Evolutionary conservation across 306 rosid genomes (phyloP).

Genomic region (Lotus japonicus): DNA sequence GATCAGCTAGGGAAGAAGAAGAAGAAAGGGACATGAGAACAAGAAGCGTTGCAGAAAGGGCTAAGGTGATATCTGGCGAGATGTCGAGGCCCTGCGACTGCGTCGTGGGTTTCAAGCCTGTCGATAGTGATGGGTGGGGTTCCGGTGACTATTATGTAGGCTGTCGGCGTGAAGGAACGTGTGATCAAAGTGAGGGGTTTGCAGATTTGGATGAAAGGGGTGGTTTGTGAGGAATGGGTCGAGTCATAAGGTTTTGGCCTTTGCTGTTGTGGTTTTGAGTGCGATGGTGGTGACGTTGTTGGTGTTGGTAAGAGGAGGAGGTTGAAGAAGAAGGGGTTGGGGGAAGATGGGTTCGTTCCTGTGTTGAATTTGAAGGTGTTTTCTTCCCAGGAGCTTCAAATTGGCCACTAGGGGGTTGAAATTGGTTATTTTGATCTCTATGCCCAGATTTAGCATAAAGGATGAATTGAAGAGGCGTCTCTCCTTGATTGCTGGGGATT

Average conservation of each 20-base stretch:
- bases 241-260: conserved; percentile 32
- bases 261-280: conserved; percentile 32
- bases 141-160: conserved; percentile 46
- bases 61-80: too few relatives aligned
- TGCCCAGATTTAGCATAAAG: too few relatives aligned
- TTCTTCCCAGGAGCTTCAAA: conserved; percentile 68
- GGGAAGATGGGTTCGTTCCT: conserved; percentile 37
- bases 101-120: conserved; percentile 40
- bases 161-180: conserved; percentile 29
- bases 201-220: conserved; percentile 23
- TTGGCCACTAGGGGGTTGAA: conserved; percentile 58
- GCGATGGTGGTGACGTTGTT: conserved; percentile 23
- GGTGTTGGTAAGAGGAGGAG: conserved; percentile 36
- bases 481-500: too few relatives aligned
- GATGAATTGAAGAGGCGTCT: too few relatives aligned
- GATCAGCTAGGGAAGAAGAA: too few relatives aligned
- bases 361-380: conserved; percentile 53
- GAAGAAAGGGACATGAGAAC: too few relatives aligned
- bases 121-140: conserved; percentile 37
- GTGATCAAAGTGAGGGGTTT: conserved; percentile 34
- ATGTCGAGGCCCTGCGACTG: conserved; percentile 34
- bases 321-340: conserved; percentile 19
- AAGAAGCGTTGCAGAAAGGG: too few relatives aligned
- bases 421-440: too few relatives aligned
- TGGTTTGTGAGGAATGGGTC: conserved; percentile 12